Conservation (phyloP, 78 protist species). For the Emiliania huxleyi region DNA sequence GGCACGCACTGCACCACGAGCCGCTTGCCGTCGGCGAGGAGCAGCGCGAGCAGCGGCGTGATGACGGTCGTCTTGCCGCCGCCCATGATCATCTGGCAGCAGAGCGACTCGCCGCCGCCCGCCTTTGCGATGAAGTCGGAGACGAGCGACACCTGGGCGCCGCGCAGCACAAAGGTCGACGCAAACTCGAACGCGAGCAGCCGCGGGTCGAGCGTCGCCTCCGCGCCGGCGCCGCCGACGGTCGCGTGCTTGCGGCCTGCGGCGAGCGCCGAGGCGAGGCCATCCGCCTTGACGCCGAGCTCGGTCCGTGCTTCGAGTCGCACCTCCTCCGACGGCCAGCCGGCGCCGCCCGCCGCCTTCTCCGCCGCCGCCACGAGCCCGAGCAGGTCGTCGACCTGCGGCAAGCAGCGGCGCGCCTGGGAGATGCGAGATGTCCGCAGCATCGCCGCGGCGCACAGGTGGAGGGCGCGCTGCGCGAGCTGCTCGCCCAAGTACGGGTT, state of each 20-base stretch:
- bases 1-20: neutral
- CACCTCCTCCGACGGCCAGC: neutral
- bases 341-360: neutral
- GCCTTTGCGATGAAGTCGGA: neutral
- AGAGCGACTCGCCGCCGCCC: neutral
- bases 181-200: constrained; percentile 28
- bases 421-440: neutral
- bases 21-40: constrained; percentile 57
- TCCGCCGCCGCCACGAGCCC: neutral
- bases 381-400: neutral
- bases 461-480: neutral
- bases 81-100: constrained; percentile 80
- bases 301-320: neutral
- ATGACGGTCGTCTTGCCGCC: constrained; percentile 79
- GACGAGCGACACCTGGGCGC: neutral
- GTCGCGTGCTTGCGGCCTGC: neutral
- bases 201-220: neutral
- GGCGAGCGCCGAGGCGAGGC: neutral
- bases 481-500: neutral
- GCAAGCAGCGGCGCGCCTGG: neutral
- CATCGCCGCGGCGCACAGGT: neutral
- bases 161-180: neutral
- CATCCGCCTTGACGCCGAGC: neutral
- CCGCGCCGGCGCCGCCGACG: neutral
- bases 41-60: constrained; percentile 68